Base-by-base conservation (phyloP, 2,329 filamentous ascomycete genomes). In the Emericellopsis cladophorae region DNA sequence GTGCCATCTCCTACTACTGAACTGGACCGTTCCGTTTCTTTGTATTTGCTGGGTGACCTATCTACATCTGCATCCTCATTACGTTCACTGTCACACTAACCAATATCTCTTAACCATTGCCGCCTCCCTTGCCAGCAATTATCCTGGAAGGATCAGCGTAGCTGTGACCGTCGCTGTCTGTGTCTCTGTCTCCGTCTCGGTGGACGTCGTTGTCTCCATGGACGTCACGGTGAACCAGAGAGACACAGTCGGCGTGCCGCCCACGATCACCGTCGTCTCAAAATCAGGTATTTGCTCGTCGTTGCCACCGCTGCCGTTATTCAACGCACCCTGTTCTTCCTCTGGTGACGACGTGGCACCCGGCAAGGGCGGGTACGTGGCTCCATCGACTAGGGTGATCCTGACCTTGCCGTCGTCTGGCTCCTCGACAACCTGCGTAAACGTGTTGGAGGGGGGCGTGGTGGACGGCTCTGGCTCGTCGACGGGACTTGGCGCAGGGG, bases 221-320 rank as follows among this genome's bases (percentile, higher is more conserved):
- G 42, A 41, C 5, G 62, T 64, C 3, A 63, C 56, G 5, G 61
- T 62, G 23, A 61, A 49, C 43, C 50, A 58, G 10, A 62, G 47
- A 1, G 58, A 60, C 29, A 62, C 56, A 9, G 59, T 61, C 3
- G 56, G 54, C n/a, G 51, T 53, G 4, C 58, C 57, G 26, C 54
- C 48, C 16, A 55, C 50, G 14, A 45, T 35, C 6, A 42, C 40
- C 1, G 55, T 50, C 6, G 54, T 51, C 4, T 22, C 36, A 16
- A 23, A 36, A 50, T 49, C 23, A 48, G 49, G 46, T 44, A 39
- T 44, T 45, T 24, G 23, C 33, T 39, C 41, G 9, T 38, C 33
- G 7, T 29, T 29, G 26, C 26, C 26, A 12, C 26, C 26, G 29
- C 14, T 12, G 26, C 12, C 26, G 26, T 29, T 29, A 4, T 29